Evolutionary conservation across 1,139 yeast genomes (phyloP).

Genomic region (Kodamaea derodonti): DNA sequence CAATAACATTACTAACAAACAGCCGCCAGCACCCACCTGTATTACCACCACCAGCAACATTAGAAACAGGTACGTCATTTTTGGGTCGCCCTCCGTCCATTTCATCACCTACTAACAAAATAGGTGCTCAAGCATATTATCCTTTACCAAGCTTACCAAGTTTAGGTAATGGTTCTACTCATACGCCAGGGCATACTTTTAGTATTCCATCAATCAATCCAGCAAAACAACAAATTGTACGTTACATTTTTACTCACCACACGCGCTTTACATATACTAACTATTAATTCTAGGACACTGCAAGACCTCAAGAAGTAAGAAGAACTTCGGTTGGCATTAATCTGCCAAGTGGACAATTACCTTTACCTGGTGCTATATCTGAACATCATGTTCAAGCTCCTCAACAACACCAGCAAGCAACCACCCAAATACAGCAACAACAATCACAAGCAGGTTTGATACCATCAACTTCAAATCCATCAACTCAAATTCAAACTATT

Average conservation of each 20-base stretch:
- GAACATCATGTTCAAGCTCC: slow-evolving; percentile 12
- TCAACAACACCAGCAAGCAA: slow-evolving; percentile 13
- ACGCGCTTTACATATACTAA: slow-evolving; percentile 12
- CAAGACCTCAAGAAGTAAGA: slow-evolving; percentile 24
- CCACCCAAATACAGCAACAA: slow-evolving; percentile 7
- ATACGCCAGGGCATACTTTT: slow-evolving; percentile 38
- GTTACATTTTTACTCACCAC: slow-evolving; percentile 12
- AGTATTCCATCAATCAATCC: slow-evolving; percentile 45
- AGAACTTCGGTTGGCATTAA: slow-evolving; percentile 22
- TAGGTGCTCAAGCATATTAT: slow-evolving; percentile 47
- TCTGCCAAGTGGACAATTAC: slow-evolving; percentile 18
- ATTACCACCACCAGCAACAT: slow-evolving; percentile 54
- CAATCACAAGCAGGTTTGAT: slow-evolving; percentile 6
- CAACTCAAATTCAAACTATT: slow-evolving; percentile 1
- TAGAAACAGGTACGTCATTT: slow-evolving; percentile 47
- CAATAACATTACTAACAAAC: slow-evolving; percentile 23
- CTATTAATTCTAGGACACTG: slow-evolving; percentile 15
- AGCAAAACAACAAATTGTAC: slow-evolving; percentile 26
- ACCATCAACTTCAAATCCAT: slow-evolving; percentile 2
- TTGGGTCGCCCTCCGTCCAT: neutral
- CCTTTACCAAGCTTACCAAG: slow-evolving; percentile 52
- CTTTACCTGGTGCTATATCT: slow-evolving; percentile 20
- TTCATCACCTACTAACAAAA: slow-evolving; percentile 6
- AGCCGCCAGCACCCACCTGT: slow-evolving; percentile 52
- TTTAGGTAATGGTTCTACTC: slow-evolving; percentile 41